Base-by-base conservation (phyloP, 1,139 yeast genomes). In the Taphrina populina region DNA sequence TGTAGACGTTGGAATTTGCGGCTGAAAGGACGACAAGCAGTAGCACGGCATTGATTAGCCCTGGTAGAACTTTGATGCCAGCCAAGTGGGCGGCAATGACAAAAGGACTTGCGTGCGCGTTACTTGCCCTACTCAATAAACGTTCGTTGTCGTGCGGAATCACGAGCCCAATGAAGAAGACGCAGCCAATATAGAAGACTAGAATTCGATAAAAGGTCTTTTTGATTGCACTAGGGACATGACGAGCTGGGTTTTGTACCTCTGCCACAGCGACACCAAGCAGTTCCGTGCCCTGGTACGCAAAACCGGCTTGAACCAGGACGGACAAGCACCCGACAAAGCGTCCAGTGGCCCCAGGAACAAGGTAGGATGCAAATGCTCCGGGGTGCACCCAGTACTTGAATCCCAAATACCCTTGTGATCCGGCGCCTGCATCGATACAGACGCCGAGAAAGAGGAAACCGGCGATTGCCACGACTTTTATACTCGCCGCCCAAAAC, bases 211-310 rank as follows among this genome's bases (percentile, higher is more conserved):
- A 78, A 63, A 88, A 80, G 24, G 88, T 95, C 67, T 86, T 85
- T 64, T 83, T 80, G 65, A 88, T 85, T 33, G 96, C 96, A 59
- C 78, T 76, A 59, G 96, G 96, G 52, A 90, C 86, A 11, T 94
- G 77, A 63, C 78, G 80, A 68, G 85, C 76, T 58, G 96, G 96
- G 70, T 86, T 85, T 51, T 79, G 76, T 51, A 92, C 79, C 71
- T 90, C 96, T 67, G 95, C 95, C 17, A 94, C 92, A 4, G 95
- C 81, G 58, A 90, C 79, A 64, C 95, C 96, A 27, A 86, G 85
- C 63, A 86, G 78, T 70, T 90, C 96, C 60, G 90, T 83, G 26
- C 94, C 95, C 13, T 78, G 74, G 52, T 81, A 65, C 4, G 80
- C 85, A 81, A 29, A 76, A 67, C 8, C 85, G 80, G 49, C 87